Percentiles rank a stretch among this genome's conserved stretches.
Evolutionary conservation across 2,329 filamentous ascomycete species (phyloP).

Genomic region (Diaporthe humulicola): DNA sequence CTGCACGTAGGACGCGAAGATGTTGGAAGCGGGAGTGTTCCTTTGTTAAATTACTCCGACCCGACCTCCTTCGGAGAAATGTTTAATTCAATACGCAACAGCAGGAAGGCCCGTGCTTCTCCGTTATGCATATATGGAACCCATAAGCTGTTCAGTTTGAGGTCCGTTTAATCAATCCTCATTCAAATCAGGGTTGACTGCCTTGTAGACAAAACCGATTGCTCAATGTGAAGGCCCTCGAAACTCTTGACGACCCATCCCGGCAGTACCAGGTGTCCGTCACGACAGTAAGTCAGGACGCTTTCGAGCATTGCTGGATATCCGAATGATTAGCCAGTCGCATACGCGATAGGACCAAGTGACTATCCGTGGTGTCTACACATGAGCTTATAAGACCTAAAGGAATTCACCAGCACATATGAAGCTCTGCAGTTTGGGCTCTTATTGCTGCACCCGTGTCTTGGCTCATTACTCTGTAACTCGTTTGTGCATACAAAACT

Average conservation of each 20-base stretch:
- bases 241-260: background rate
- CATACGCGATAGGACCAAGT: background rate
- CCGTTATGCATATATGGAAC: background rate
- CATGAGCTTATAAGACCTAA: background rate
- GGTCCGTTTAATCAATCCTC: background rate
- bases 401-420: background rate
- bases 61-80: background rate
- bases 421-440: background rate
- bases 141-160: no score
- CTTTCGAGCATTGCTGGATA: background rate
- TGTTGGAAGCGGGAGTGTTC: no score
- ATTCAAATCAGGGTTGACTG: no score
- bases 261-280: no score
- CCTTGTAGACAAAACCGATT: background rate
- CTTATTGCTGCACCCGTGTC: background rate
- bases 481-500: slow-evolving; percentile 2
- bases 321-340: background rate
- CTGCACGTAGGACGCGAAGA: background rate
- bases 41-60: background rate
- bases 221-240: background rate
- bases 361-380: background rate
- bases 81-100: background rate
- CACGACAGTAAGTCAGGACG: no score
- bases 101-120: background rate
- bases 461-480: slow-evolving; percentile 16